phyloP scores from a whole-genome alignment of 2,329 filamentous ascomycete species.

The Nemania sp. region DNA sequence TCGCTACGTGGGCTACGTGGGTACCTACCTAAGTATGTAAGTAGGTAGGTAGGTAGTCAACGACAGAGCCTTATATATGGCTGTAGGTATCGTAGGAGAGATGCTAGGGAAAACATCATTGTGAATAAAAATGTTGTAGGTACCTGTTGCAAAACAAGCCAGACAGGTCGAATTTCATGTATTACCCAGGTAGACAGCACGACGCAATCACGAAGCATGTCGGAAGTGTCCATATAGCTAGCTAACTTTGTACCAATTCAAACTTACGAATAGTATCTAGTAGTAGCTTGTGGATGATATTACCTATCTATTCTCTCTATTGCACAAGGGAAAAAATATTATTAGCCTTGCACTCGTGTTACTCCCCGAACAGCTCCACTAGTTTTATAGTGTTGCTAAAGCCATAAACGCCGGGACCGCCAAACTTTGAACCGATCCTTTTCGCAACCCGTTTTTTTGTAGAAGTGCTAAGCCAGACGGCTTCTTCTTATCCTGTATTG shows the following conservation, averaged over 20 bases:
- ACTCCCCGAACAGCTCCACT: neutral
- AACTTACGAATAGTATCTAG: neutral
- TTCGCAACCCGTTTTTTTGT: neutral
- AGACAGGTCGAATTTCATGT: no score
- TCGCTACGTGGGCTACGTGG: no score
- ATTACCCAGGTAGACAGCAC: no score
- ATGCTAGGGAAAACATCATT: no score
- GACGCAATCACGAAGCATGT: no score
- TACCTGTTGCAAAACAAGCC: no score
- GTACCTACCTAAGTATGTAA: no score
- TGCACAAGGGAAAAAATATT: neutral
- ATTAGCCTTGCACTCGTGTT: neutral
- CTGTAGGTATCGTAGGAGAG: no score
- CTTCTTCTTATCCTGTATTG: neutral
- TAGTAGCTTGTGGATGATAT: neutral
- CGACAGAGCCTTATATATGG: no score
- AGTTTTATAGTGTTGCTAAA: neutral
- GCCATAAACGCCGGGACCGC: neutral
- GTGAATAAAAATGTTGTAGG: no score
- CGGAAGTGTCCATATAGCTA: no score
- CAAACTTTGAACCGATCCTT: constrained; percentile 1
- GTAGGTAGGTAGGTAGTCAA: no score
- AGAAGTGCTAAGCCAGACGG: neutral
- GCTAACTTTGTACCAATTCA: neutral
- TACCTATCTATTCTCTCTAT: neutral